These are phyloP conservation scores for Parsonsia alboflavescens DNA, from an alignment of 257 asterid genomes.

Conservation along the genomic window DNA sequence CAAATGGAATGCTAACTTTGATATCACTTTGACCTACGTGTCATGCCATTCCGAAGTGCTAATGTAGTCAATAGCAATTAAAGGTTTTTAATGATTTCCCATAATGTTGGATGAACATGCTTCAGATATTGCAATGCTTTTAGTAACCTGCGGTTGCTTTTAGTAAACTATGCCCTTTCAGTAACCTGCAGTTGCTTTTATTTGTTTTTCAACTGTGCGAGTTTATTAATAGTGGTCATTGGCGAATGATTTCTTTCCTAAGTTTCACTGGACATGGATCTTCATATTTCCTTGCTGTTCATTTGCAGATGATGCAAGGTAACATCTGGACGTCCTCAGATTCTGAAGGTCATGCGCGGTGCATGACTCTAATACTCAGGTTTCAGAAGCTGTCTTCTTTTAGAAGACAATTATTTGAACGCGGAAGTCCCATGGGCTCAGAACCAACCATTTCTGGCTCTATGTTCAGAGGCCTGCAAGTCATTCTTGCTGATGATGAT, in stretches of 20 bases:
- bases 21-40: neutral
- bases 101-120: neutral
- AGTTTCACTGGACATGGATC: neutral
- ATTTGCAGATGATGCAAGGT: constrained; percentile 47
- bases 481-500: constrained; percentile 36
- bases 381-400: constrained; percentile 37
- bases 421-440: constrained; percentile 12
- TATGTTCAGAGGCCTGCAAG: constrained; percentile 31
- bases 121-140: neutral
- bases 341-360: constrained; percentile 29
- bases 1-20: neutral
- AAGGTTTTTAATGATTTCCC: no score
- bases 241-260: neutral
- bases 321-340: constrained; percentile 42
- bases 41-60: neutral
- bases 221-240: neutral
- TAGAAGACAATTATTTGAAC: constrained; percentile 30
- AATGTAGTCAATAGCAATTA: neutral
- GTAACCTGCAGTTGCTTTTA: neutral
- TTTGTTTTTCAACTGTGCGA: neutral
- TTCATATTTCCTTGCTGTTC: neutral
- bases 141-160: no score
- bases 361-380: constrained; percentile 35
- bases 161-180: no score
- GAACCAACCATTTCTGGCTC: constrained; percentile 21